Evolutionary conservation across 441 rosid species (phyloP).

Genomic region (Dalechampia spathulata): DNA sequence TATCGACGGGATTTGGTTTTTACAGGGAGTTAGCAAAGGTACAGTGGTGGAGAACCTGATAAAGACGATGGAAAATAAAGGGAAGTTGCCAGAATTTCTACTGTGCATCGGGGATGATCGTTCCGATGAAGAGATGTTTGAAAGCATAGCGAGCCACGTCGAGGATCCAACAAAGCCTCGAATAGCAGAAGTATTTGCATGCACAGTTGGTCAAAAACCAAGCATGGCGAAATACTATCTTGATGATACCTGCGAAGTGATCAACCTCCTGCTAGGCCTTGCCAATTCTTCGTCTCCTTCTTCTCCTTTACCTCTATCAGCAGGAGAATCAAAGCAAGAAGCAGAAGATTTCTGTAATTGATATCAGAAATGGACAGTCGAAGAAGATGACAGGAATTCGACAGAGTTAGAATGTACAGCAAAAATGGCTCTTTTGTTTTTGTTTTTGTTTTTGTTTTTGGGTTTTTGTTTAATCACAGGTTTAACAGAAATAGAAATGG

Average conservation of each 20-base stretch:
- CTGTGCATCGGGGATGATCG: slow-evolving; percentile 82
- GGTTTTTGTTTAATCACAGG: no score
- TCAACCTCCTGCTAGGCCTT: slow-evolving; percentile 48
- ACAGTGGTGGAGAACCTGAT: slow-evolving; percentile 50
- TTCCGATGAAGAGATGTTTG: slow-evolving; percentile 83
- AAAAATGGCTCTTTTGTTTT: no score
- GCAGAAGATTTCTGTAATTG: neutral
- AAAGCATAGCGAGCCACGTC: slow-evolving; percentile 41
- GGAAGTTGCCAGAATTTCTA: slow-evolving; percentile 55
- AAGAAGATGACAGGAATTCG: no score
- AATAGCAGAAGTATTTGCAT: slow-evolving; percentile 53
- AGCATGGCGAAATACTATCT: slow-evolving; percentile 83
- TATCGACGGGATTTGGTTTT: no score
- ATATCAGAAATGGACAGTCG: no score
- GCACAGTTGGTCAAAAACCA: slow-evolving; percentile 82
- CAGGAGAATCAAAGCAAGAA: slow-evolving; percentile 18
- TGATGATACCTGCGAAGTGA: slow-evolving; percentile 54
- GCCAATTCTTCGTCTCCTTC: no score
- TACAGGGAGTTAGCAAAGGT: slow-evolving; percentile 75
- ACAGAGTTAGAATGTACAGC: no score
- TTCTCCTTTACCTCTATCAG: no score
- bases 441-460: no score
- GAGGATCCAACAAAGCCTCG: slow-evolving; percentile 30
- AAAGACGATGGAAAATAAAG: slow-evolving; percentile 33
- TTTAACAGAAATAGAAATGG: no score